Percentiles rank a stretch among this genome's conserved stretches.
Evolutionary conservation across 2,329 filamentous ascomycete species (phyloP).

Genomic region (Aspergillus hiratsukae): DNA sequence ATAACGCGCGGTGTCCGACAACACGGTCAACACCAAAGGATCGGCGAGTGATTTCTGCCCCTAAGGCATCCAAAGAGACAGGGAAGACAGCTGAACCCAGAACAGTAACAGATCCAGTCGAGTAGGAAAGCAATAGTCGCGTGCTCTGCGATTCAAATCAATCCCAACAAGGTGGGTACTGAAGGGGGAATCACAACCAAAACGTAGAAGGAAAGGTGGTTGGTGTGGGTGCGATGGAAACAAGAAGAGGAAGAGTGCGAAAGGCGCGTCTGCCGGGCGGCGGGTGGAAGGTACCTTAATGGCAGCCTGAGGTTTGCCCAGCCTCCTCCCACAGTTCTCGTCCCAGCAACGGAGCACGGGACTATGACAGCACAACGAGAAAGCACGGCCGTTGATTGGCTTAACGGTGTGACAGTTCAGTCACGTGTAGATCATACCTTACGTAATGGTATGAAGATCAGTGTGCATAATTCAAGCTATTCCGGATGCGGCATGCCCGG

Average conservation of each 20-base stretch:
- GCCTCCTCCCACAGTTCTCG: conserved; percentile 4
- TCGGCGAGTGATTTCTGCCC: conserved; percentile 12
- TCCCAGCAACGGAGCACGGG: background rate
- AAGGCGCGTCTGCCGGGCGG: conserved; percentile 2
- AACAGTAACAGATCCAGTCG: background rate
- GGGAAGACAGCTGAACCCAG: background rate
- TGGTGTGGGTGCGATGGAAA: conserved; percentile 1
- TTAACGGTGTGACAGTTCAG: conserved; percentile 19
- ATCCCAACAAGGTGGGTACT: conserved; percentile 8
- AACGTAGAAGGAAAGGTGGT: conserved; percentile 1
- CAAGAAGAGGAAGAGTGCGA: conserved; percentile 4
- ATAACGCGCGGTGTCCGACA: conserved; percentile 31
- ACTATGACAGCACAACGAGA: background rate
- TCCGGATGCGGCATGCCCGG: conserved; percentile 12
- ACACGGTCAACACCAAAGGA: conserved; percentile 29
- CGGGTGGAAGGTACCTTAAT: background rate
- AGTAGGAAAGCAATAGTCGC: background rate
- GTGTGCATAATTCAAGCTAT: conserved; percentile 4
- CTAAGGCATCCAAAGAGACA: conserved; percentile 2
- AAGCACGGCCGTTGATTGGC: conserved; percentile 9
- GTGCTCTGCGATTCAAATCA: background rate
- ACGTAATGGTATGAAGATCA: conserved; percentile 2
- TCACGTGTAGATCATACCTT: conserved; percentile 22
- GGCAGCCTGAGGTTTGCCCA: conserved; percentile 5
- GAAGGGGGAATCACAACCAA: background rate